Evolutionary conservation across 31 red algal genomes (phyloP).

Genomic region (Odonthalia washingtoniensis): DNA sequence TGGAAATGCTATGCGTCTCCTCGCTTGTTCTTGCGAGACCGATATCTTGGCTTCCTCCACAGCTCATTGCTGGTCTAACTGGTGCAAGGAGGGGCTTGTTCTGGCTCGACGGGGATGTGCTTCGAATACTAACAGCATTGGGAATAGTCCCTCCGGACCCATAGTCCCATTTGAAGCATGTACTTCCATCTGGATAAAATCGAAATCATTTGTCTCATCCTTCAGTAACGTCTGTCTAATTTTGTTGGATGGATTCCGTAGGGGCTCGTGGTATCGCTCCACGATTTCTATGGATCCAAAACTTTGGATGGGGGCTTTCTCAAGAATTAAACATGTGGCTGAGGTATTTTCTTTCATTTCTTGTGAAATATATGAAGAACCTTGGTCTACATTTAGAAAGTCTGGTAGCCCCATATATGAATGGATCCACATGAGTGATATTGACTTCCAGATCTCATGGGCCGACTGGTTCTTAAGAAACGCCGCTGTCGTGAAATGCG

Average conservation of each 20-base stretch:
- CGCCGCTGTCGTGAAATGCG: too few relatives aligned
- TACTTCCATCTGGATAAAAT: slow-evolving; percentile 15
- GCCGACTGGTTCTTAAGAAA: too few relatives aligned
- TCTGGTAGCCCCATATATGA: slow-evolving; percentile 13
- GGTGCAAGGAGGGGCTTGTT: neutral
- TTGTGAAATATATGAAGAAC: too few relatives aligned
- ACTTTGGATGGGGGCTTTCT: slow-evolving; percentile 20
- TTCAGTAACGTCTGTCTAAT: neutral
- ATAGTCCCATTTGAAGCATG: slow-evolving; percentile 42
- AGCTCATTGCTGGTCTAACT: neutral
- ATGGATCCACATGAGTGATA: neutral
- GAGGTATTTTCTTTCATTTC: too few relatives aligned
- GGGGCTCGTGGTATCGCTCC: slow-evolving; percentile 48
- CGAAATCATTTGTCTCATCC: neutral
- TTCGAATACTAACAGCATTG: slow-evolving; percentile 37
- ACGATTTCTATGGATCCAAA: slow-evolving; percentile 7
- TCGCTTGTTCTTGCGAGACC: neutral
- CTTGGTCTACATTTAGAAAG: neutral
- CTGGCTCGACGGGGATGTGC: slow-evolving; percentile 18
- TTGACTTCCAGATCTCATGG: slow-evolving; percentile 21
- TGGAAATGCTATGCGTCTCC: neutral
- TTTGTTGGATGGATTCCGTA: slow-evolving; percentile 16
- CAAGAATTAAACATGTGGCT: neutral
- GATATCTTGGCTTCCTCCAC: neutral
- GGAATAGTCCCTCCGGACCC: slow-evolving; percentile 24